A percentile compares a stretch with the other conserved stretches of the same genome.
Evolutionary conservation across 2,329 filamentous ascomycete genomes (phyloP).

Genomic region (Lecanicillium sp.): DNA sequence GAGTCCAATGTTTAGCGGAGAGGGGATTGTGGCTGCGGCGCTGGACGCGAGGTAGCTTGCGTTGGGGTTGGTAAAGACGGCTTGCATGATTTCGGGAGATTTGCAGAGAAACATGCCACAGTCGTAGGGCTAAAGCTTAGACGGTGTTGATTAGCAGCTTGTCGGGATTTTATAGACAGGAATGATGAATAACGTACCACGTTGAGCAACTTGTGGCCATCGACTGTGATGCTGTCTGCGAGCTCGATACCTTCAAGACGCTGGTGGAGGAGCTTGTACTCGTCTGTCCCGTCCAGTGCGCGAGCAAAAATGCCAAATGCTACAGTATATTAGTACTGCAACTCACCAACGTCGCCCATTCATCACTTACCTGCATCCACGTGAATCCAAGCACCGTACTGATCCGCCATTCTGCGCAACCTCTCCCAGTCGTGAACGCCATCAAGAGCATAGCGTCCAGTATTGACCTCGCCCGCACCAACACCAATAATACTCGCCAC

Average conservation of each 20-base stretch:
- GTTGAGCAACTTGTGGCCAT: constrained; percentile 88
- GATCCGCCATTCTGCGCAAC: constrained; percentile 62
- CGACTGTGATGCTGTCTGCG: constrained; percentile 79
- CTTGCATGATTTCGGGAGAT: constrained; percentile 44
- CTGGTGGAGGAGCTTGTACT: constrained; percentile 46
- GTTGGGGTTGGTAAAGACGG: constrained; percentile 74
- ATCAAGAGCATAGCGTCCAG: constrained; percentile 65
- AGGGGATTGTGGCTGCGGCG: constrained; percentile 47
- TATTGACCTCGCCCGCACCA: constrained; percentile 88
- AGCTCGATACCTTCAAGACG: constrained; percentile 61
- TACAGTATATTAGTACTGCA: constrained; percentile 13
- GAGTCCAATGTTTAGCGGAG: constrained; percentile 76
- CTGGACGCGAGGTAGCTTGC: constrained; percentile 64
- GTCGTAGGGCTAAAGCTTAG: constrained; percentile 61
- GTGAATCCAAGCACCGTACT: constrained; percentile 76
- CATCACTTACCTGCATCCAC: constrained; percentile 62
- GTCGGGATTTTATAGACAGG: neutral
- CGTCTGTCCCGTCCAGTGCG: constrained; percentile 45
- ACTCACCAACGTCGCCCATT: neutral
- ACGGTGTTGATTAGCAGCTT: neutral
- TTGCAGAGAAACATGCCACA: constrained; percentile 82
- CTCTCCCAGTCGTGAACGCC: constrained; percentile 48
- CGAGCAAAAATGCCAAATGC: constrained; percentile 82
- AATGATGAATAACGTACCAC: constrained; percentile 46
- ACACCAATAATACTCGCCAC: constrained; percentile 68